Evolutionary conservation across 1,284 basidiomycete genomes (phyloP).

Genomic region (Ceratobasidium sp.): DNA sequence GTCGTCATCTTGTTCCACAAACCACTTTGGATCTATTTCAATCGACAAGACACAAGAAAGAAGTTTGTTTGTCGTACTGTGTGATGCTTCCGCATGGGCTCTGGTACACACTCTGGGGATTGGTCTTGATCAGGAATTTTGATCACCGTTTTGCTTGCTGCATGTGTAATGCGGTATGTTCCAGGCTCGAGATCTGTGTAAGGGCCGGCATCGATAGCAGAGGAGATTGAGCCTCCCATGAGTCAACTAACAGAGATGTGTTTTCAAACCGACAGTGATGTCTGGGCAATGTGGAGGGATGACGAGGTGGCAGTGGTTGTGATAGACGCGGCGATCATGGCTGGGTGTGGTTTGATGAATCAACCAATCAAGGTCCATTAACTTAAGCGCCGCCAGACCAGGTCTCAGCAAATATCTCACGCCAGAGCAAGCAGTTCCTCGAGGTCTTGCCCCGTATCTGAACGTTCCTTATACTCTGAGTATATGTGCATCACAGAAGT

Average conservation of each 20-base stretch:
- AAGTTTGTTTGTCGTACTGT: neutral
- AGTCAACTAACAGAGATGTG: neutral
- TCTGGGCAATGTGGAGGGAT: no score
- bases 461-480: no score
- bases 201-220: neutral
- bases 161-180: slow-evolving; percentile 23
- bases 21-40: neutral
- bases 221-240: neutral
- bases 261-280: neutral
- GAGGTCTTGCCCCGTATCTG: no score
- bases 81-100: neutral
- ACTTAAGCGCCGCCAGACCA: no score
- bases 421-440: no score
- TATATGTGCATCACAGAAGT: no score
- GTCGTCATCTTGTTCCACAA: neutral
- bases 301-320: no score
- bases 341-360: no score
- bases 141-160: neutral
- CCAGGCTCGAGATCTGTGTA: slow-evolving; percentile 8
- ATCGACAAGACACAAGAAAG: neutral
- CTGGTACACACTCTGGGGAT: neutral
- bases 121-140: neutral
- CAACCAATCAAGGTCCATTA: no score
- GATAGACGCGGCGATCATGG: no score
- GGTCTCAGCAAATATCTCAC: no score